A percentile compares a stretch with the other conserved stretches of the same genome.
Conservation (phyloP, 139 green algal species). For the Trebouxia sp. region DNA sequence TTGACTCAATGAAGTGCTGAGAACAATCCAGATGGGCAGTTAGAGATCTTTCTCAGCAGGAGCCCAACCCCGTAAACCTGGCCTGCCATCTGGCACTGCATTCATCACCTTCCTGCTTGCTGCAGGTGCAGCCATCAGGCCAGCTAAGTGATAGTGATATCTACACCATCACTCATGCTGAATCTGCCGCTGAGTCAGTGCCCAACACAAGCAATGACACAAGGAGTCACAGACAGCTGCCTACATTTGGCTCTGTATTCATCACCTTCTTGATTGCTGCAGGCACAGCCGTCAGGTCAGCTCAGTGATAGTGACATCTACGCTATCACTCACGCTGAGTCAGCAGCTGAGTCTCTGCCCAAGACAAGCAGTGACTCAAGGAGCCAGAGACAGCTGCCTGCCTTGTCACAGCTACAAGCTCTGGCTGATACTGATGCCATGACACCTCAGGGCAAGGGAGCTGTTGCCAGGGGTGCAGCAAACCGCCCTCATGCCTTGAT, state of each 20-base stretch:
- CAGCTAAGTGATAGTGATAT: slow-evolving; percentile 8
- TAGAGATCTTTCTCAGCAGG: too few relatives aligned
- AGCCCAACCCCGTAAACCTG: too few relatives aligned
- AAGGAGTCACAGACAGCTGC: neutral
- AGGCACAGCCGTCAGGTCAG: slow-evolving; percentile 4
- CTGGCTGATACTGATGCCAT: slow-evolving; percentile 14
- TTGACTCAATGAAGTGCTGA: too few relatives aligned
- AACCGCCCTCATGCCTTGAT: too few relatives aligned
- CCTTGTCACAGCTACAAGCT: neutral
- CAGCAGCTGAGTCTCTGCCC: neutral
- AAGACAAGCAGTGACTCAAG: neutral
- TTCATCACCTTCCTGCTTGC: neutral
- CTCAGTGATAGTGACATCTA: slow-evolving; percentile 12
- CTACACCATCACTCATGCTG: slow-evolving; percentile 7
- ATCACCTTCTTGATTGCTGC: neutral
- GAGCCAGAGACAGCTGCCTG: neutral
- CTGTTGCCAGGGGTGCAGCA: neutral
- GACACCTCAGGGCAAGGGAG: neutral
- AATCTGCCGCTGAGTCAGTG: neutral
- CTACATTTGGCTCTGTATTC: neutral
- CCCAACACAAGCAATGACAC: neutral
- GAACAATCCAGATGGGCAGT: too few relatives aligned
- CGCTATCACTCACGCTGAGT: slow-evolving; percentile 10
- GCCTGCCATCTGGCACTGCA: too few relatives aligned
- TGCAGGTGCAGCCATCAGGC: neutral